phyloP scores from a whole-genome alignment of 768 basidiomycete species.

The Lyophyllum atratum region DNA sequence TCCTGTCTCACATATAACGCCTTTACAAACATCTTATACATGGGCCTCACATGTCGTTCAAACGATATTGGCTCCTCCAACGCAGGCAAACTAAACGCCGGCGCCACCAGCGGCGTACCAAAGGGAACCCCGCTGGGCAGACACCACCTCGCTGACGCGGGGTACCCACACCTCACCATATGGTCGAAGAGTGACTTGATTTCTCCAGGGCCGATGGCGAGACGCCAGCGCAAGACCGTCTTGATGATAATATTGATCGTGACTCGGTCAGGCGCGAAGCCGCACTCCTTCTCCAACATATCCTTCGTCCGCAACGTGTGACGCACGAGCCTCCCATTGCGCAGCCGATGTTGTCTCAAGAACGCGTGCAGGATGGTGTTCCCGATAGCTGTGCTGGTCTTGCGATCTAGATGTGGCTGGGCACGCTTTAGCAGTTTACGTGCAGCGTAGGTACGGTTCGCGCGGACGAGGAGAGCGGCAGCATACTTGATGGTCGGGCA shows the following conservation, averaged over 20 bases:
- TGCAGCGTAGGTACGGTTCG: conserved; percentile 45
- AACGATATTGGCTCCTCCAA: conserved; percentile 51
- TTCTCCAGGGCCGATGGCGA: conserved; percentile 39
- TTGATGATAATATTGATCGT: conserved; percentile 73
- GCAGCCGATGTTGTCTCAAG: conserved; percentile 28
- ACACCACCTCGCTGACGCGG: conserved; percentile 35
- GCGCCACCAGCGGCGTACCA: conserved; percentile 30
- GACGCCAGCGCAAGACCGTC: conserved; percentile 54
- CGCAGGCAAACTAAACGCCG: conserved; percentile 33
- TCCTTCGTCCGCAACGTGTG: conserved; percentile 41
- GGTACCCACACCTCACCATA: conserved; percentile 61
- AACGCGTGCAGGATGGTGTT: conserved; percentile 59
- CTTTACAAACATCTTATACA: conserved; percentile 75
- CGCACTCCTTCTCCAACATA: conserved; percentile 41
- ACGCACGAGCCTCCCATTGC: conserved; percentile 48
- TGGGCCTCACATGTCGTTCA: conserved; percentile 59
- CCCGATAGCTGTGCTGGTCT: conserved; percentile 45
- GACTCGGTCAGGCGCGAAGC: conserved; percentile 64
- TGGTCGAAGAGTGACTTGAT: conserved; percentile 66
- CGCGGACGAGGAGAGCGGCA: conserved; percentile 40
- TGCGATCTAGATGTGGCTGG: conserved; percentile 26
- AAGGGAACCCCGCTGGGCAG: conserved; percentile 42
- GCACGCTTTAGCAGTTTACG: conserved; percentile 38
- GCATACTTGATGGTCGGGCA: conserved; percentile 32
- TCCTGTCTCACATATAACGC: conserved; percentile 62